Conservation (phyloP, 2,329 filamentous ascomycete genomes). For the Trichophaea hybrida region DNA sequence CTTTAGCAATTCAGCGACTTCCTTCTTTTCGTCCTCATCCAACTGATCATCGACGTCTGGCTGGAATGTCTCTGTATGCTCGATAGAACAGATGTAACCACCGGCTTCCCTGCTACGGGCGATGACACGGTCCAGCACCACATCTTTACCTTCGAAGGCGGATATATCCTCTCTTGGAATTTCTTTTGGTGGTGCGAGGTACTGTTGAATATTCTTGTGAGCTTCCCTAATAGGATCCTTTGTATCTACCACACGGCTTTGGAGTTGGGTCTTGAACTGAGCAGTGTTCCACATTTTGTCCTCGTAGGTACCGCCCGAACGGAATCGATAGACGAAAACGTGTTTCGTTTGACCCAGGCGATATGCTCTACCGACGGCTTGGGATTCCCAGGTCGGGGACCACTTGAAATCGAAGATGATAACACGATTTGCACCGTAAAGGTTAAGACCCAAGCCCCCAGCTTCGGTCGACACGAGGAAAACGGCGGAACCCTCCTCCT, state of each 20-base stretch:
- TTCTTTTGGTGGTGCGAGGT: slow-evolving; percentile 45
- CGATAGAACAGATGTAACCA: slow-evolving; percentile 41
- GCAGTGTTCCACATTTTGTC: slow-evolving; percentile 56
- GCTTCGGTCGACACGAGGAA: slow-evolving; percentile 74
- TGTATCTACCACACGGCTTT: slow-evolving; percentile 67
- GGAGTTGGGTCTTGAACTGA: slow-evolving; percentile 70
- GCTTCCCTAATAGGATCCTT: slow-evolving; percentile 59
- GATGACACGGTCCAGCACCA: slow-evolving; percentile 49
- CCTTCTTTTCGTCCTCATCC: slow-evolving; percentile 45
- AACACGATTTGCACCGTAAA: slow-evolving; percentile 69
- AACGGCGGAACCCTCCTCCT: slow-evolving; percentile 32
- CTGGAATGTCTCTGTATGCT: slow-evolving; percentile 58
- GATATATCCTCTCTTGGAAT: slow-evolving; percentile 40
- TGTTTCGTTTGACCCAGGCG: slow-evolving; percentile 67
- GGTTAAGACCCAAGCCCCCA: slow-evolving; percentile 71
- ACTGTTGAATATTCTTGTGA: slow-evolving; percentile 35
- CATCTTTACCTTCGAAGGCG: slow-evolving; percentile 45
- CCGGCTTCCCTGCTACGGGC: slow-evolving; percentile 35
- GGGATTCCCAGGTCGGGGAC: slow-evolving; percentile 69
- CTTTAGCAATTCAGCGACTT: slow-evolving; percentile 37
- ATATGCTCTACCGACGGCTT: slow-evolving; percentile 75
- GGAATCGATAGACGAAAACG: slow-evolving; percentile 73
- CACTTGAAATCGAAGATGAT: slow-evolving; percentile 74
- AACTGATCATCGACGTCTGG: slow-evolving; percentile 51
- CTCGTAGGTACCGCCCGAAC: slow-evolving; percentile 67